Evolutionary conservation across 1,284 basidiomycete genomes (phyloP).

Genomic region (Anthracocystis walkeri): DNA sequence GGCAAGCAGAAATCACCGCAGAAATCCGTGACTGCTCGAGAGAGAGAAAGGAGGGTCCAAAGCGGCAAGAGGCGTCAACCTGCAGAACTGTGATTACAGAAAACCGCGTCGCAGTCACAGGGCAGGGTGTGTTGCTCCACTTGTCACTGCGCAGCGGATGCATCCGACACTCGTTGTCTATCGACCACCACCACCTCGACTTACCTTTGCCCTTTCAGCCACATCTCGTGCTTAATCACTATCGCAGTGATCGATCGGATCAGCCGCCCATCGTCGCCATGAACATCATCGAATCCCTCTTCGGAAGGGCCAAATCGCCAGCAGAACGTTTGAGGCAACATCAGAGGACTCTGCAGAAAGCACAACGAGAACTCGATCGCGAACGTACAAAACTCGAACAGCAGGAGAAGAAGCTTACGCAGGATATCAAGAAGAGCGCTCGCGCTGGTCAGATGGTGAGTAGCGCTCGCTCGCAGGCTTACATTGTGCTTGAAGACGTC

Average conservation of each 20-base stretch:
- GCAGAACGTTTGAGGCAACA: slow-evolving; percentile 96
- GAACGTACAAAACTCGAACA: slow-evolving; percentile 93
- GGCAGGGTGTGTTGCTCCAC: too few relatives aligned
- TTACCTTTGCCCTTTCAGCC: background rate
- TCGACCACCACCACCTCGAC: too few relatives aligned
- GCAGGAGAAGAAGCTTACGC: slow-evolving; percentile 74
- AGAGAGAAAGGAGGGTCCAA: too few relatives aligned
- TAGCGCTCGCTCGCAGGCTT: slow-evolving; percentile 12
- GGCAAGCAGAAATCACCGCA: too few relatives aligned
- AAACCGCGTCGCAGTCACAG: too few relatives aligned
- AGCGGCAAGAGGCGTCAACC: too few relatives aligned
- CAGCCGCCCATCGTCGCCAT: slow-evolving; percentile 6
- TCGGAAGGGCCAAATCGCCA: slow-evolving; percentile 91
- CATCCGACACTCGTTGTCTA: too few relatives aligned
- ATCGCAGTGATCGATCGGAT: background rate
- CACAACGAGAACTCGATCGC: slow-evolving; percentile 94
- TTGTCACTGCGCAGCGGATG: too few relatives aligned
- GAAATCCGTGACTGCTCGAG: too few relatives aligned
- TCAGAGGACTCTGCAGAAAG: slow-evolving; percentile 93
- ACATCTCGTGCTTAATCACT: background rate
- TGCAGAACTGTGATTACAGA: too few relatives aligned
- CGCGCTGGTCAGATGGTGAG: slow-evolving; percentile 93
- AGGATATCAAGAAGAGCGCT: slow-evolving; percentile 96
- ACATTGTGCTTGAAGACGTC: background rate
- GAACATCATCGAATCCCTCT: slow-evolving; percentile 71